Evolutionary conservation across 2,329 filamentous ascomycete species (phyloP), one percentile per base, ranked within the genome.

Genomic region (Xylaria digitata): DNA sequence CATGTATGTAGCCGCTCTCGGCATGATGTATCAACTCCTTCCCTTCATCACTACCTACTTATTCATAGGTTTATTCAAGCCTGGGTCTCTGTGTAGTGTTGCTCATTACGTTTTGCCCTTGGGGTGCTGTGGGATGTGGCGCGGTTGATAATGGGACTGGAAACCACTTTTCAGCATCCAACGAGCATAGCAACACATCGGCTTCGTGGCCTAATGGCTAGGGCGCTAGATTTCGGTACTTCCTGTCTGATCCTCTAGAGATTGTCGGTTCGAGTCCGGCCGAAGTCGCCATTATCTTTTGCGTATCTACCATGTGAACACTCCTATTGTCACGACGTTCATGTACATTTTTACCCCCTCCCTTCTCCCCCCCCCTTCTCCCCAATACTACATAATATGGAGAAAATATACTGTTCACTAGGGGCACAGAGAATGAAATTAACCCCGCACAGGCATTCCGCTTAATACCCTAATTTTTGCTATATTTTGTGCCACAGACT

Each of bases 191-290:
- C 7, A 1, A 15, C 45, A 26, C 55, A 34, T n/a, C 8, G 65
- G 66, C 63, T 57, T 65, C 66, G 66, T 76, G 74, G 74, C 74
- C 72, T 74, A 75, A 77, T 75, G 74, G 73, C 74, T 71, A 77
- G 73, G 71, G 75, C 74, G 74, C 72, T 71, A 77, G 73, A 77
- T 77, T 76, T 77, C 74, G 74, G 75, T 73, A 40, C 11, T 40
- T 46, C 23, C 32, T 53, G 66, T 46, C 32, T 48, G 50, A 63
- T 66, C 17, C 74, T 76, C 74, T 75, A 71, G 72, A 77, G 72
- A 75, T 76, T 77, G 74, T 71, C 71, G 74, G 75, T 77, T 76
- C 75, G 75, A 76, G 70, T 74, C 75, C 75, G 74, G 72, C 71
- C 68, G 70, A 69, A 68, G 71, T 76, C 74, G 74, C 40, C 59